Evolutionary conservation across 345 rosid species (phyloP).

Genomic region (Eucalyptus virginea): DNA sequence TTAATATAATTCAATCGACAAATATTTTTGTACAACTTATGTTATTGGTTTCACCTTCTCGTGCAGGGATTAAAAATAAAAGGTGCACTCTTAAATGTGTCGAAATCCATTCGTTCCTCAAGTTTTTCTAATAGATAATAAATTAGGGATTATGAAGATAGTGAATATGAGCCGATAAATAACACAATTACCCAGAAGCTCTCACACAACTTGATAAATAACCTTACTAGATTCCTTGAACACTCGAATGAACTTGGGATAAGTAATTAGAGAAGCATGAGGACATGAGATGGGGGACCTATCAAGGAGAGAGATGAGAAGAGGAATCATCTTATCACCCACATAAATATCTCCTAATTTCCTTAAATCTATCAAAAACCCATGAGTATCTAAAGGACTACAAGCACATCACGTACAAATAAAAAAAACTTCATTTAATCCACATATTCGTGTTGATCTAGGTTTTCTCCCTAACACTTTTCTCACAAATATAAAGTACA

Average conservation of each 20-base stretch:
- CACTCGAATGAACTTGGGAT: background rate
- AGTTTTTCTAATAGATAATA: background rate
- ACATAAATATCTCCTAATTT: background rate
- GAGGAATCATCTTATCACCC: background rate
- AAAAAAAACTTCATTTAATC: background rate
- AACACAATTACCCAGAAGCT: background rate
- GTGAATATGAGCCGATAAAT: background rate
- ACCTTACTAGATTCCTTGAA: background rate
- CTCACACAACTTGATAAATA: background rate
- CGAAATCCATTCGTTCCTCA: too few relatives aligned
- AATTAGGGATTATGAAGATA: background rate
- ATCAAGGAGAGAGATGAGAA: background rate
- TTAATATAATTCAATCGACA: background rate
- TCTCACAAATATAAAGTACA: background rate
- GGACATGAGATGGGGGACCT: background rate
- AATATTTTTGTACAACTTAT: background rate
- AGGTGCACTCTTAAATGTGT: background rate
- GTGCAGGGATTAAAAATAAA: background rate
- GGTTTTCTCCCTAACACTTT: background rate
- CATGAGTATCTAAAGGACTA: background rate
- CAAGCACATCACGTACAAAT: background rate
- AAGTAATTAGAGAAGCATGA: background rate
- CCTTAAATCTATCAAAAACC: background rate
- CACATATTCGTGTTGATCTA: background rate
- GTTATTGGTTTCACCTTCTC: background rate